A percentile compares a stretch with the other conserved stretches of the same genome.
Conservation (phyloP, 768 basidiomycete species). For the Nevesoporus exiguus region DNA sequence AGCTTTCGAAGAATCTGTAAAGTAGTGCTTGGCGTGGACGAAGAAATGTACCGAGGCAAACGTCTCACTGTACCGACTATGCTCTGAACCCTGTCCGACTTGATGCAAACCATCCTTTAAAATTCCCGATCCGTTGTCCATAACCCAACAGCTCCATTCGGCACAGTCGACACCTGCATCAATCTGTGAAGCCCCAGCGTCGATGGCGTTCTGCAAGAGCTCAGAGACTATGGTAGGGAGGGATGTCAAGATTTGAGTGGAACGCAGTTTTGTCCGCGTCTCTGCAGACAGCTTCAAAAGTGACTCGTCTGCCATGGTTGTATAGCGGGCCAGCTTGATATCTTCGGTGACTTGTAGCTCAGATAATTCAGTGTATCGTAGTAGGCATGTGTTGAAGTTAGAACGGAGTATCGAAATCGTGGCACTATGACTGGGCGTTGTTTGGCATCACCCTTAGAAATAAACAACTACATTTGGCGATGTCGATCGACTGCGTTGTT, state of each 20-base stretch:
- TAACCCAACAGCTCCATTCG: slow-evolving; percentile 81
- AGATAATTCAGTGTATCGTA: slow-evolving; percentile 1
- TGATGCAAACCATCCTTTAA: slow-evolving; percentile 51
- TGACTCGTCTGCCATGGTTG: slow-evolving; percentile 20
- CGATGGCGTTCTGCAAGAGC: slow-evolving; percentile 86
- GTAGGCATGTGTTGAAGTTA: neutral
- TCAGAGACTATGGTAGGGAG: slow-evolving; percentile 78
- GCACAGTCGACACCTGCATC: slow-evolving; percentile 70
- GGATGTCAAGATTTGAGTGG: slow-evolving; percentile 80
- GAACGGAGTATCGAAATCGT: neutral
- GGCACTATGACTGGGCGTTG: slow-evolving; percentile 1
- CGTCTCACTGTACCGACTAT: slow-evolving; percentile 67
- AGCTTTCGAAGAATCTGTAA: slow-evolving; percentile 69
- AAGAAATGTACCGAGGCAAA: neutral
- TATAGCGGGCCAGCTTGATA: neutral
- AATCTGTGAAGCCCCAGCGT: slow-evolving; percentile 68
- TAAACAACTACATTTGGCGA: slow-evolving; percentile 28
- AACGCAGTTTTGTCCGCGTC: slow-evolving; percentile 74
- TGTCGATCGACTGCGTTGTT: slow-evolving; percentile 19
- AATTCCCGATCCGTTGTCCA: slow-evolving; percentile 84
- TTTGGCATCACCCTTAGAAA: slow-evolving; percentile 22
- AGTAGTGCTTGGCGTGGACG: neutral
- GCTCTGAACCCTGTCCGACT: slow-evolving; percentile 50
- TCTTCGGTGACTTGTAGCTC: neutral
- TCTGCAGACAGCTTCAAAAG: slow-evolving; percentile 44